Evolutionary conservation across 2,329 filamentous ascomycete genomes (phyloP).

Genomic region (Fonsecaea nubica): DNA sequence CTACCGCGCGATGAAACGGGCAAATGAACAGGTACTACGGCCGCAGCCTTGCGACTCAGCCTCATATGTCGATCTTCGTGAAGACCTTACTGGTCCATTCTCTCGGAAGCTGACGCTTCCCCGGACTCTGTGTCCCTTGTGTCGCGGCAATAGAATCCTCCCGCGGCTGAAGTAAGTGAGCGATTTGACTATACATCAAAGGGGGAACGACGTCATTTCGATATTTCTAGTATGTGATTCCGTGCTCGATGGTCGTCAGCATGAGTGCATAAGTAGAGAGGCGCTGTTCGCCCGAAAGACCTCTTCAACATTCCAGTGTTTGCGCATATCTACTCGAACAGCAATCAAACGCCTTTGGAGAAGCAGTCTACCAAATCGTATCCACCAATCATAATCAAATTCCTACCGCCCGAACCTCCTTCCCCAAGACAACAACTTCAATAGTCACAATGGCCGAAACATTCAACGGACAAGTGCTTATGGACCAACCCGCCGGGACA

Average conservation of each 20-base stretch:
- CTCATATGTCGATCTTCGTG: background rate
- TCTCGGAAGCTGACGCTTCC: conserved; percentile 21
- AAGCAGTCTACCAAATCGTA: background rate
- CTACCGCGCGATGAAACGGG: background rate
- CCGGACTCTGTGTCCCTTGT: conserved; percentile 16
- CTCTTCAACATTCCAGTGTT: conserved; percentile 13
- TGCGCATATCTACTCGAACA: background rate
- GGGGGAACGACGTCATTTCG: conserved; percentile 26
- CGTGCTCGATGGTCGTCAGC: conserved; percentile 11
- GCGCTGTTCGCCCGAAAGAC: conserved; percentile 10
- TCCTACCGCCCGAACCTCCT: background rate
- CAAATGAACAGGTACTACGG: conserved; percentile 14
- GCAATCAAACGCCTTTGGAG: background rate
- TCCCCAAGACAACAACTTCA: background rate
- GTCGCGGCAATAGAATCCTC: conserved; percentile 7
- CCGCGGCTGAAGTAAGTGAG: conserved; percentile 17
- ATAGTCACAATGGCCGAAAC: conserved; percentile 32
- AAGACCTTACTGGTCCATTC: background rate
- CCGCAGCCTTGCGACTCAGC: conserved; percentile 27
- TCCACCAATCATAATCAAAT: background rate
- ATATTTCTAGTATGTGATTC: conserved; percentile 7
- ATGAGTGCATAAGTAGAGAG: conserved; percentile 30
- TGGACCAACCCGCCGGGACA: conserved; percentile 35
- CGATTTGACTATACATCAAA: conserved; percentile 19
- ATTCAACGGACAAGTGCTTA: conserved; percentile 32